Evolutionary conservation across 768 basidiomycete genomes (phyloP), one percentile per base, ranked within the genome.

Genomic region (Thelephora aurantiotincta): DNA sequence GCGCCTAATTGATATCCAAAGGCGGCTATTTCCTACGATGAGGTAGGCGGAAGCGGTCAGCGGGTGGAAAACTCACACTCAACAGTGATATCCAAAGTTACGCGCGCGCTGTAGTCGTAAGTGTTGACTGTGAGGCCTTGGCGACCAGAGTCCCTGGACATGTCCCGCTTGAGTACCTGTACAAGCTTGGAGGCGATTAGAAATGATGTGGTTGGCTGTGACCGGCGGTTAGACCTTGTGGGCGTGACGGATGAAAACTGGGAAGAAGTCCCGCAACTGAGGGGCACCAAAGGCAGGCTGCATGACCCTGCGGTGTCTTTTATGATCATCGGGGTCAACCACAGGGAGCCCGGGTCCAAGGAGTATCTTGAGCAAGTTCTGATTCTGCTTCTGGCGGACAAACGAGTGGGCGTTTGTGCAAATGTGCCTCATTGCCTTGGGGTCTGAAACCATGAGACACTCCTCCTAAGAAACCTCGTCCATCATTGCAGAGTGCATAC

Each of bases 1-100:
- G n/a, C n/a, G n/a, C n/a, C n/a, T n/a, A n/a, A n/a, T n/a, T n/a
- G 68, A 55, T 75, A 74, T 53, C 75, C 75, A 44, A 64, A 61
- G 1, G 58, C 63, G 22, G 58, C 55, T 61, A 33, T 3, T 41
- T n/a, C n/a, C n/a, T n/a, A n/a, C n/a, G n/a, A n/a, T n/a, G n/a
- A 1, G n/a, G 5, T n/a, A 41, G 33, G 6, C 26, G 20, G 7
- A 37, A 11, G 11, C 6, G n/a, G 3, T 37, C 22, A 12, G 5
- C n/a, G 9, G 44, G 33, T 26, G 11, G 23, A 35, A 2, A 5
- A 45, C 55, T 33, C 46, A 68, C 67, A 61, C 54, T 65, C 60
- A 0, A 65, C 67, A 20, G 67, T 65, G 16, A 61, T 63, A 46
- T 68, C 67, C 23, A 68, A 53, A 4, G 67, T 67, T 0, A 64